Percentiles rank a stretch among this genome's conserved stretches.
phyloP scores from a whole-genome alignment of 192 early-diverging fungal genomes.

The Dispira parvispora region DNA sequence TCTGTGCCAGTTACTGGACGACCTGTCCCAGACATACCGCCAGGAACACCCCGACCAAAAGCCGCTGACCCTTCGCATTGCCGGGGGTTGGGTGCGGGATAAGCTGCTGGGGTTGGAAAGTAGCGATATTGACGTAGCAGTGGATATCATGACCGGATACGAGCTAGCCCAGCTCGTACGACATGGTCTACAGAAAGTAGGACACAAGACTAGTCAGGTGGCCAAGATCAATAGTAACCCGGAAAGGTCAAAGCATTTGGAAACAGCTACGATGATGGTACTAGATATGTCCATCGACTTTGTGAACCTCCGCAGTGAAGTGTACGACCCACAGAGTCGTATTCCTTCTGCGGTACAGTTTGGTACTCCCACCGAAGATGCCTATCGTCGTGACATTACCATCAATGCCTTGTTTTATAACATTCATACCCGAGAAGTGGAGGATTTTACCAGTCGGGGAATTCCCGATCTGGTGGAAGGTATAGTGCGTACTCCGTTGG shows the following conservation, averaged over 20 bases:
- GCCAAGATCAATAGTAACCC: slow-evolving; percentile 85
- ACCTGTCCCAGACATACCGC: not conserved
- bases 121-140: slow-evolving; percentile 87
- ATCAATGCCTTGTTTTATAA: slow-evolving; percentile 98
- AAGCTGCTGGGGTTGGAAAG: slow-evolving; percentile 82
- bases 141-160: slow-evolving; percentile 84
- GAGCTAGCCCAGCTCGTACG: slow-evolving; percentile 72
- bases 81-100: slow-evolving; percentile 98
- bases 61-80: slow-evolving; percentile 59
- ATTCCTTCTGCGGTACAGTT: slow-evolving; percentile 57
- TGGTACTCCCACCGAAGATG: slow-evolving; percentile 86
- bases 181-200: slow-evolving; percentile 28
- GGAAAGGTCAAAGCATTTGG: slow-evolving; percentile 91
- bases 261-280: slow-evolving; percentile 83
- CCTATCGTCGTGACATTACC: slow-evolving; percentile 86
- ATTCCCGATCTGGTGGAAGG: slow-evolving; percentile 52
- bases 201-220: slow-evolving; percentile 22
- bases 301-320: slow-evolving; percentile 86
- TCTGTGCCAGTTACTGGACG: not conserved
- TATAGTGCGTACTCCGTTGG: slow-evolving; percentile 77
- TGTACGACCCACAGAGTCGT: slow-evolving; percentile 63
- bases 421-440: slow-evolving; percentile 60
- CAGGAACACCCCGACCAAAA: not conserved
- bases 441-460: slow-evolving; percentile 74
- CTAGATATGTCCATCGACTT: slow-evolving; percentile 75